Evolutionary conservation across 495 filamentous ascomycete species (phyloP).

Genomic region (Hyaloscypha hepaticicola): DNA sequence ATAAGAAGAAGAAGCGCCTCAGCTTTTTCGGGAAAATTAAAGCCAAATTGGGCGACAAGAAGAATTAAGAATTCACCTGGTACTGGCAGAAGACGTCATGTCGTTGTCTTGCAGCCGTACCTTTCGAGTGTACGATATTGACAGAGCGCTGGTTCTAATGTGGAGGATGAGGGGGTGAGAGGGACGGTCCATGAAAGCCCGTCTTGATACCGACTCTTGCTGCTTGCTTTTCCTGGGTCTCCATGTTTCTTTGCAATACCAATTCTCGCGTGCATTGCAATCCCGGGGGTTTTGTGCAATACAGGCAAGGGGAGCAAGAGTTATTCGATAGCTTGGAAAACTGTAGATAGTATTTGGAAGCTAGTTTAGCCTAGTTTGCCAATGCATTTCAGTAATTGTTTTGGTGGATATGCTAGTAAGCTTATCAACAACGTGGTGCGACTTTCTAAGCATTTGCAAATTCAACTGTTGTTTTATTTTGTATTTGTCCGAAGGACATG

Average conservation of each 20-base stretch:
- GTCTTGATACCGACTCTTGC: conserved; percentile 19
- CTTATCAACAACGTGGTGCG: background rate
- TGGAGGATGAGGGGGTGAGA: conserved; percentile 7
- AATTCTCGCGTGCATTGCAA: conserved; percentile 21
- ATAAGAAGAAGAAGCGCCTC: conserved; percentile 55
- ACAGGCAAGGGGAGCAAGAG: background rate
- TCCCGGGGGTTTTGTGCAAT: background rate
- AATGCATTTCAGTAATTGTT: conserved; percentile 5
- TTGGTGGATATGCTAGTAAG: background rate
- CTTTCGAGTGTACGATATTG: conserved; percentile 30
- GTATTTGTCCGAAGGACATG: background rate
- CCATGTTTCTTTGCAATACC: conserved; percentile 22
- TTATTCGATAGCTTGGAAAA: conserved; percentile 19
- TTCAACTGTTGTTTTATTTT: background rate
- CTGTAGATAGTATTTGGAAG: conserved; percentile 21
- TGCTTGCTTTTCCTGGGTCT: conserved; percentile 4
- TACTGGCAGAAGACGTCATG: background rate
- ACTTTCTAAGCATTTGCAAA: background rate
- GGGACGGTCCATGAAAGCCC: conserved; percentile 3
- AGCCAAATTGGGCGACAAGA: conserved; percentile 47
- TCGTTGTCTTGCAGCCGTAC: background rate
- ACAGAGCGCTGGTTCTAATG: conserved; percentile 17
- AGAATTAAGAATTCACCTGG: conserved; percentile 13
- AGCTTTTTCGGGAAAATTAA: conserved; percentile 59
- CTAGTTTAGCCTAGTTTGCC: conserved; percentile 5